phyloP scores from a whole-genome alignment of 306 rosid species.

The Astragalus membranaceus region DNA sequence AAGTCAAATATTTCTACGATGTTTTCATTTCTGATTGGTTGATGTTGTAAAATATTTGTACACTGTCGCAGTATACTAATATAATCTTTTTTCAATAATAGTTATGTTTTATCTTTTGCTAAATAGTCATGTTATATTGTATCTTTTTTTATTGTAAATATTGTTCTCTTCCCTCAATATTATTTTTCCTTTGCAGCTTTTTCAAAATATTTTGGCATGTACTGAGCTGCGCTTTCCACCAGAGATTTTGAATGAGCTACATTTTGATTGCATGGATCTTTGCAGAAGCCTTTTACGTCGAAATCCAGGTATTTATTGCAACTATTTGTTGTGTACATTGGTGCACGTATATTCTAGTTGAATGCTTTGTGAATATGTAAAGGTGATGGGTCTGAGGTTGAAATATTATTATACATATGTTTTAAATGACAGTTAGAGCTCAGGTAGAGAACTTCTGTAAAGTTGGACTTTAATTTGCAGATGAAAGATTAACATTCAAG shows the following conservation, averaged over 20 bases:
- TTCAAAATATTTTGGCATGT: conserved; percentile 67
- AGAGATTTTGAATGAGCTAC: conserved; percentile 55
- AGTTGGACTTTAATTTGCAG: conserved; percentile 54
- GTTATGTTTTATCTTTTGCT: not conserved
- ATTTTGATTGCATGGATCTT: conserved; percentile 81
- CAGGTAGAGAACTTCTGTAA: conserved; percentile 17
- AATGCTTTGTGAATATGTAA: not conserved
- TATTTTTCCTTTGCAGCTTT: conserved; percentile 58
- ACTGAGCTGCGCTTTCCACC: conserved; percentile 69
- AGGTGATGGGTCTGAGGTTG: conserved; percentile 5
- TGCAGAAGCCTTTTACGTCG: conserved; percentile 80
- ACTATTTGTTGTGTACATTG: conserved; percentile 1
- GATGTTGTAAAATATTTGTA: no score
- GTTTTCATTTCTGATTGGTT: no score
- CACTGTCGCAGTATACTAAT: no score
- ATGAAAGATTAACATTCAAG: conserved; percentile 75
- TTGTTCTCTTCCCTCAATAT: conserved; percentile 8
- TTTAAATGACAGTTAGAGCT: conserved; percentile 21
- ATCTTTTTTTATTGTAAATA: not conserved
- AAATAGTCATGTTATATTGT: not conserved
- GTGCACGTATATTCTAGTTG: conserved; percentile 6
- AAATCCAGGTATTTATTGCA: conserved; percentile 66
- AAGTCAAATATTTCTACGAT: no score
- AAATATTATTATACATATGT: conserved; percentile 6
- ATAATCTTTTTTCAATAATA: not conserved